Conservation (phyloP, 257 asterid species). For the Primulina huaijiensis region DNA sequence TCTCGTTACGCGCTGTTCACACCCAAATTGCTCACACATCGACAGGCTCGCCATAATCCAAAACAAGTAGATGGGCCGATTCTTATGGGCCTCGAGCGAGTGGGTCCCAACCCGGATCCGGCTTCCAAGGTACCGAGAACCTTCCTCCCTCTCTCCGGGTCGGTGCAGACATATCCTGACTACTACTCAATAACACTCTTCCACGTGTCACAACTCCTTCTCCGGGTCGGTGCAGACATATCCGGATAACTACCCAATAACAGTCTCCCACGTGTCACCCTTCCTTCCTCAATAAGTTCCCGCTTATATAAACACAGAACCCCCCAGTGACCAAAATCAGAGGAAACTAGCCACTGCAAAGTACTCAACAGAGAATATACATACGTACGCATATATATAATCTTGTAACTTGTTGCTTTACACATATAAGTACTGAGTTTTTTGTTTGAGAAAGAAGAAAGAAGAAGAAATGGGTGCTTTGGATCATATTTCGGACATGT, state of each 20-base stretch:
- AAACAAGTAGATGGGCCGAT: slow-evolving; percentile 11
- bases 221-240: slow-evolving; percentile 40
- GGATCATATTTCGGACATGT: slow-evolving; percentile 74
- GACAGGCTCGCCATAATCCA: neutral
- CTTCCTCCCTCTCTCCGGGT: slow-evolving; percentile 25
- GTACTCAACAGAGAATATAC: too few species aligned
- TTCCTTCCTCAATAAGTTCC: neutral
- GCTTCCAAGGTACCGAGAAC: neutral
- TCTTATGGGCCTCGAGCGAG: slow-evolving; percentile 1
- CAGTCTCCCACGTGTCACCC: slow-evolving; percentile 28
- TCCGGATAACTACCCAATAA: slow-evolving; percentile 15
- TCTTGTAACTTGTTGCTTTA: neutral
- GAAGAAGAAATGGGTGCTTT: slow-evolving; percentile 59
- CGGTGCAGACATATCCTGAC: slow-evolving; percentile 32
- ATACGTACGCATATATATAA: too few species aligned
- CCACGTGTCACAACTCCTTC: slow-evolving; percentile 31
- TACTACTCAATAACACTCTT: neutral
- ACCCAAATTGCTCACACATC: neutral
- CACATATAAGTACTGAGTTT: too few species aligned
- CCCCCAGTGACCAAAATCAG: neutral
- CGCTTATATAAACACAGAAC: neutral
- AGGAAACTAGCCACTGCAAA: neutral
- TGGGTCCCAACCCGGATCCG: slow-evolving; percentile 25
- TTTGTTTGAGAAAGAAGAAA: neutral
- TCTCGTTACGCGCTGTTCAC: too few species aligned